Evolutionary conservation across 2,329 filamentous ascomycete genomes (phyloP), one percentile per base, ranked within the genome.

Genomic region (Fusarium setosum): DNA sequence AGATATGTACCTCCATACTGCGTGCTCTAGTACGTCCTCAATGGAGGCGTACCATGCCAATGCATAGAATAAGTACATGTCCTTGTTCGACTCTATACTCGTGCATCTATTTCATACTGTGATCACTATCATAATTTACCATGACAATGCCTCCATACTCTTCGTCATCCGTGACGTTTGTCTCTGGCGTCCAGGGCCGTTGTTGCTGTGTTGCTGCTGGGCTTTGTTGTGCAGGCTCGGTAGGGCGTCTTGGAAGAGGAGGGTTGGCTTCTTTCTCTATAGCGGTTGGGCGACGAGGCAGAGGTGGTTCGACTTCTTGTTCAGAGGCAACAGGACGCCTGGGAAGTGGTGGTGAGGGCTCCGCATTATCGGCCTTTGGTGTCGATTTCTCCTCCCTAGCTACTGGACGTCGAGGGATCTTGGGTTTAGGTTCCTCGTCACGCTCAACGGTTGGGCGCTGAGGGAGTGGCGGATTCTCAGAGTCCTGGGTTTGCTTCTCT

Each of bases 61-160:
- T n/a, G n/a, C n/a, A n/a, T n/a, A n/a, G n/a, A n/a, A n/a, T n/a
- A n/a, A n/a, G n/a, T n/a, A n/a, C n/a, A n/a, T n/a, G 26, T 29
- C 26, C 26, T 29, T 29, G 9, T 9, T 29, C 9, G 9, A 29
- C 26, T 29, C 12, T 29, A 29, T 9, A 8, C 26, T 9, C 26
- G 9, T 12, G 12, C 26, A 29, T 29, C 26, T 41, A 54, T 23
- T 65, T 67, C 23, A 26, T 41, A 49, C 64, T 67, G 20, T 54
- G 32, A 17, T 67, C 64, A 6, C 60, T 73, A 12, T 77, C 78
- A 34, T 81, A 74, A 38, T 76, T 73, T 20, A 77, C 71, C 80
- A 82, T 79, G 21, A 61, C 69, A 31, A 81, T 82, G 5, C 70
- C 73, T 3, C 65, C 65, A 44, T 76, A 77, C 31, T 76, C 76